Base-by-base conservation (phyloP, 306 rosid species). In the Corylus avellana region DNA sequence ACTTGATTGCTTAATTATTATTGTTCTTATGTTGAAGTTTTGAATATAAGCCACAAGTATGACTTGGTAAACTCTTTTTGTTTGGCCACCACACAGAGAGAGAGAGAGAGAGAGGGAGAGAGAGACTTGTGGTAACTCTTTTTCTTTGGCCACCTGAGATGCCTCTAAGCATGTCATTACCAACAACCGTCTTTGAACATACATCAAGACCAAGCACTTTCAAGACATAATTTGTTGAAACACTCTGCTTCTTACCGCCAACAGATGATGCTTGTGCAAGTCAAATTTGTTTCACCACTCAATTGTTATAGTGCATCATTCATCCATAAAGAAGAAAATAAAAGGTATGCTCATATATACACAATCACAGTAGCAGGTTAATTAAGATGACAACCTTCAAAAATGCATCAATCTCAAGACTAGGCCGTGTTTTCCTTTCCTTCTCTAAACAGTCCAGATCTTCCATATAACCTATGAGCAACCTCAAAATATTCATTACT, bases 71-170 rank as follows among this genome's bases (percentile, higher is more conserved):
- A 32, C 35, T 32, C 35, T 32, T 32, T 32, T 32, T 32, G 3
- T 32, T 32, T 32, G 2, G 35, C 35, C 35, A 32, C 35, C 35
- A 3, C 3, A 32, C 5, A 32, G 79, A 71, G 70, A 74, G 51
- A 84, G n/a, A 68, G 66, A 91, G 35, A 39, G 54, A 55, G 47
- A 53, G 22, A 48, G 11, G 18, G 79, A 71, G 73, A 74, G 53
- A 84, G n/a, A 72, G 67, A 91, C 97, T 97, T 90, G 98, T 88
- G 18, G 98, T 94, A 16, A 94, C 98, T 84, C 98, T 87, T 79
- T 92, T 94, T 79, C 88, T 92, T 84, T 94, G 98, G 73, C 97
- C 98, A 48, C 98, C 98, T 2, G 98, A 94, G 61, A 94, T 83
- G 53, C 98, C 98, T 82, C 98, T 83, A 3, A 84, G 77, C 97